A percentile compares a stretch with the other conserved stretches of the same genome.
Conservation (phyloP, 331 rosid genomes). For the Malus hybrid region DNA sequence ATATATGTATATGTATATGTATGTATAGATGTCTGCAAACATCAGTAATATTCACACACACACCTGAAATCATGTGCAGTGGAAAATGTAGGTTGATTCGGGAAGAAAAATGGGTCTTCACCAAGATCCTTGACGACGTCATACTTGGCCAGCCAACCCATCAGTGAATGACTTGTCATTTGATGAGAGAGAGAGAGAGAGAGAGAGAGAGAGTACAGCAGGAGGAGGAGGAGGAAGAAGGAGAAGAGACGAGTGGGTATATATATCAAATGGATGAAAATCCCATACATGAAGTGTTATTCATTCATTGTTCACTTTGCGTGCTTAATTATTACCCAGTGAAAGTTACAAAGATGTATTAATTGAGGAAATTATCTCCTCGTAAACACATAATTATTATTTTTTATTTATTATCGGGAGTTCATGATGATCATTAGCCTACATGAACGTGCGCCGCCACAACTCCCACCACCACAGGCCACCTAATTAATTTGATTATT, state of each 20-base stretch:
- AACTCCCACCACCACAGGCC: slow-evolving; percentile 2
- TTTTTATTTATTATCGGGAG: not conserved
- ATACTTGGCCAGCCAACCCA: slow-evolving; percentile 15
- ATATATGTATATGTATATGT: not conserved
- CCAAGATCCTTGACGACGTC: not conserved
- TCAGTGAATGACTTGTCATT: not conserved
- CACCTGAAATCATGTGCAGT: slow-evolving; percentile 32
- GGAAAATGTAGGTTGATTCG: slow-evolving; percentile 18
- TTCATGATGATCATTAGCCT: not conserved
- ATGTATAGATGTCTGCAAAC: not conserved
- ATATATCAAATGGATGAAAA: not conserved
- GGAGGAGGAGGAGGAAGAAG: not conserved
- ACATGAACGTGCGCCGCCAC: slow-evolving; percentile 26
- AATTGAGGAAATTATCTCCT: not conserved
- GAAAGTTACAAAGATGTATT: not conserved
- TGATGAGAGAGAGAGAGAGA: not conserved
- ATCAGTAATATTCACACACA: not conserved
- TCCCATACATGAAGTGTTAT: not conserved
- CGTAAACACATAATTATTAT: not conserved
- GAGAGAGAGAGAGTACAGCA: not conserved
- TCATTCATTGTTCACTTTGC: not conserved
- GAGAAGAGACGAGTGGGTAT: slow-evolving; percentile 4
- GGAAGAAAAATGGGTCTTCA: slow-evolving; percentile 21
- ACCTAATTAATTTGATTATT: not conserved
- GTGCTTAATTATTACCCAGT: not conserved